phyloP scores from a whole-genome alignment of 2,329 filamentous ascomycete genomes.

The Ceratocystis colombiana region DNA sequence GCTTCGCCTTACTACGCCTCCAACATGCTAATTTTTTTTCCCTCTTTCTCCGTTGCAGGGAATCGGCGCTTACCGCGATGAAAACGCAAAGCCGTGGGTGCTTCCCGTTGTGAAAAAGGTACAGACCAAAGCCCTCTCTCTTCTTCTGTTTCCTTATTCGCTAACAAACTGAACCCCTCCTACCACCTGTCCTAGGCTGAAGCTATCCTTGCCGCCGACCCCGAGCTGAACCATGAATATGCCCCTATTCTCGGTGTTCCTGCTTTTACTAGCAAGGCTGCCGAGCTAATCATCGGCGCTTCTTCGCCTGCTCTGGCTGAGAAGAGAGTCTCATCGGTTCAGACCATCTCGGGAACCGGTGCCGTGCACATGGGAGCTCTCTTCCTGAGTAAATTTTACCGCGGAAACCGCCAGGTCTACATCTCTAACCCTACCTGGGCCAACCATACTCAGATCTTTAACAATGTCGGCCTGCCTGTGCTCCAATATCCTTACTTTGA shows the following conservation, averaged over 20 bases:
- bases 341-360: slow-evolving; percentile 95
- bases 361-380: slow-evolving; percentile 87
- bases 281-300: slow-evolving; percentile 75
- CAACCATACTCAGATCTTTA: slow-evolving; percentile 98
- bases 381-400: slow-evolving; percentile 87
- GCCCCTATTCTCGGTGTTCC: slow-evolving; percentile 85
- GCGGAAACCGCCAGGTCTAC: slow-evolving; percentile 65
- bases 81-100: slow-evolving; percentile 95
- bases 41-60: slow-evolving; percentile 36
- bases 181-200: slow-evolving; percentile 58
- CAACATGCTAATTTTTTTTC: slow-evolving; percentile 8
- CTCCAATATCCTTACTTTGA: slow-evolving; percentile 91
- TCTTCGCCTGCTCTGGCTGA: slow-evolving; percentile 74
- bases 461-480: slow-evolving; percentile 69
- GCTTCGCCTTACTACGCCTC: background rate
- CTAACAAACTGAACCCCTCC: background rate
- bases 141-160: background rate
- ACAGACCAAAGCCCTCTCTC: slow-evolving; percentile 29
- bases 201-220: slow-evolving; percentile 76
- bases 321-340: slow-evolving; percentile 69
- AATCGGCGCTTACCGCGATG: slow-evolving; percentile 87
- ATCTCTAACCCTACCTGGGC: slow-evolving; percentile 94
- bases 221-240: slow-evolving; percentile 94
- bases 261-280: slow-evolving; percentile 78
- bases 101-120: slow-evolving; percentile 95